Base-by-base conservation (phyloP, 2,329 filamentous ascomycete species). In the Phaeomoniella chlamydospora region DNA sequence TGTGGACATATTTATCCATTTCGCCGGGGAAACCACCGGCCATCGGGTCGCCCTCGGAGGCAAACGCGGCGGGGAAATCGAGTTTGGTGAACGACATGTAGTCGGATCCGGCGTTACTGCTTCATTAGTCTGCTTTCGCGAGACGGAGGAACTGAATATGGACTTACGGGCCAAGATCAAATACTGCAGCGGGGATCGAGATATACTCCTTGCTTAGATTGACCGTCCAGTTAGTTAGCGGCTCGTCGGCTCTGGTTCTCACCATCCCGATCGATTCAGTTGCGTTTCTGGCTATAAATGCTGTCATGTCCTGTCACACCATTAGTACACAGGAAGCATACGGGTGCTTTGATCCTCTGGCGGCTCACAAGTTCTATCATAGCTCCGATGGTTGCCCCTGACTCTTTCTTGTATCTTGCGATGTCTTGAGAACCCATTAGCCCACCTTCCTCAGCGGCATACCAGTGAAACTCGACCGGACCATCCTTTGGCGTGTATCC, bases 401-500 rank as follows among this genome's bases (percentile, higher is more conserved):
- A 26, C 22, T 26, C 22, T 26, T 26, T 26, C 22, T 26, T 26
- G 22, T 26, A 26, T n/a, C 22, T 26, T 26, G 22, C 22, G 22
- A 96, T 82, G 37, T 81, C 87, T 56, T 94, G 86, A 49, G 80
- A 88, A 40, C 86, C 86, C 3, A 93, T 70, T 32, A 94, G 67
- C 19, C 87, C 86, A 35, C 80, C 85, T 57, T 94, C 86, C 55
- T 94, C 86, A 10, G 84, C 86, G 31, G 78, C 83, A 63, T 93
- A 94, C 85, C 85, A 94, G 60, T 94, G 87, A 58, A 96, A 96
- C 62, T 96, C 88, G 46, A 98, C 67, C 22, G 22, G 22, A 6
- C 22, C 22, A 1, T 85, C 93, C 61, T 94, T 94, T 40, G 73
- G 59, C 3, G 77, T 78, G 44, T 83, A 73, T 43, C 85, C 85